Evolutionary conservation across 1,139 yeast species (phyloP).

Genomic region (Lodderomyces orthopsilosis): DNA sequence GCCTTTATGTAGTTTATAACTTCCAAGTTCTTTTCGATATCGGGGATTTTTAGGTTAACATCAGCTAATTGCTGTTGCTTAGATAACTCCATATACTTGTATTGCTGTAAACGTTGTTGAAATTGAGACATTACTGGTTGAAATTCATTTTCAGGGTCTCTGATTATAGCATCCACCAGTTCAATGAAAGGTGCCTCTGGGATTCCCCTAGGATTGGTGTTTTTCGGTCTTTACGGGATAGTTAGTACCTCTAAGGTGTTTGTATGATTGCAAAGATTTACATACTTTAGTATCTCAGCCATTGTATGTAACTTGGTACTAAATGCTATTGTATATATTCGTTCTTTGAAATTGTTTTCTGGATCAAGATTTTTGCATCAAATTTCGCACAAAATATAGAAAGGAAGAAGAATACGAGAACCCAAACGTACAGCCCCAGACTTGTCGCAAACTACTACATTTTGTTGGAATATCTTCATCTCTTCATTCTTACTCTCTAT

Average conservation of each 20-base stretch:
- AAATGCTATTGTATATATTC: too few species aligned
- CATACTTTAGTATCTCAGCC: constrained; percentile 24
- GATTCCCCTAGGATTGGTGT: constrained; percentile 84
- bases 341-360: too few species aligned
- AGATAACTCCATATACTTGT: constrained; percentile 84
- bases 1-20: constrained; percentile 61
- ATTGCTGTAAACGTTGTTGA: constrained; percentile 78
- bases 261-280: neutral
- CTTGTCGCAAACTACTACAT: too few species aligned
- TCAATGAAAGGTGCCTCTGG: constrained; percentile 96
- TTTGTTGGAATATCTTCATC: too few species aligned
- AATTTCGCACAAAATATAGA: neutral
- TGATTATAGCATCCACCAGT: constrained; percentile 71
- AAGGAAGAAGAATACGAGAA: too few species aligned
- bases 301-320: constrained; percentile 7
- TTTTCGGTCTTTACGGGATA: constrained; percentile 41
- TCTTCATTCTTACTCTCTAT: neutral
- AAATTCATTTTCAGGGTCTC: constrained; percentile 64
- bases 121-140: constrained; percentile 65
- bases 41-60: constrained; percentile 78
- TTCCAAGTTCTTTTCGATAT: constrained; percentile 77
- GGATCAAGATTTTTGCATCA: neutral
- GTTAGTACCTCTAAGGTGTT: constrained; percentile 15
- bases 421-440: too few species aligned
- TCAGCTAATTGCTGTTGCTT: constrained; percentile 68